Percentiles rank a stretch among this genome's conserved stretches.
phyloP scores from a whole-genome alignment of 208 protist genomes.

The Leishmania lainsoni region DNA sequence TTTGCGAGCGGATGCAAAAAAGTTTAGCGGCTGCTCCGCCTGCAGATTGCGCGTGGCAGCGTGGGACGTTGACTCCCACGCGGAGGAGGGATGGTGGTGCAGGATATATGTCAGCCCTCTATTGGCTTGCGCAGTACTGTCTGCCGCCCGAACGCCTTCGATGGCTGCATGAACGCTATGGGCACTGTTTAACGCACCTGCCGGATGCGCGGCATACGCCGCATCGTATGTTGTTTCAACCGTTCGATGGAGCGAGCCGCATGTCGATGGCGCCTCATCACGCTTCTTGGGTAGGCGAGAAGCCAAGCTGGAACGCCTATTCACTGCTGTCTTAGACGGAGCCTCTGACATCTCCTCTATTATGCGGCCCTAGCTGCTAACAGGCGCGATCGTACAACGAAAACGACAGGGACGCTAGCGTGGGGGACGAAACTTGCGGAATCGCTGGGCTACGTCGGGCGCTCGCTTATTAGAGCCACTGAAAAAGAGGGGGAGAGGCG shows the following conservation, averaged over 20 bases:
- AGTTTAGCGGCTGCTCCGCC: conserved; percentile 51
- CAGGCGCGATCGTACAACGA: too few relatives aligned
- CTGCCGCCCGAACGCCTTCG: not conserved
- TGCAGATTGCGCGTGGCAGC: conserved; percentile 50
- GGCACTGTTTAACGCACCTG: not conserved
- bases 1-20: conserved; percentile 73
- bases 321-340: conserved; percentile 75
- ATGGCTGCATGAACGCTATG: not conserved
- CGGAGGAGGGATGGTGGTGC: conserved; percentile 29
- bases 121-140: not conserved
- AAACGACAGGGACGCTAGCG: not conserved
- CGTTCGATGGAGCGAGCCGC: conserved; percentile 47
- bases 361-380: not conserved
- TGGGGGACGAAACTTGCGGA: not conserved
- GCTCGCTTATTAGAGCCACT: not conserved
- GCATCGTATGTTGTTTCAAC: conserved; percentile 77
- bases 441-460: not conserved
- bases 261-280: conserved; percentile 14
- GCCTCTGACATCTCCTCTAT: conserved; percentile 32
- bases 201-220: conserved; percentile 34
- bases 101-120: conserved; percentile 9
- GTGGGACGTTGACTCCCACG: conserved; percentile 71
- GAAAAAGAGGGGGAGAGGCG: not conserved
- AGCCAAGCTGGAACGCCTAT: conserved; percentile 61
- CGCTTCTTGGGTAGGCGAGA: conserved; percentile 51